Evolutionary conservation across 805 yeast genomes (phyloP).

Genomic region (Wickerhamomyces hampshirensis): DNA sequence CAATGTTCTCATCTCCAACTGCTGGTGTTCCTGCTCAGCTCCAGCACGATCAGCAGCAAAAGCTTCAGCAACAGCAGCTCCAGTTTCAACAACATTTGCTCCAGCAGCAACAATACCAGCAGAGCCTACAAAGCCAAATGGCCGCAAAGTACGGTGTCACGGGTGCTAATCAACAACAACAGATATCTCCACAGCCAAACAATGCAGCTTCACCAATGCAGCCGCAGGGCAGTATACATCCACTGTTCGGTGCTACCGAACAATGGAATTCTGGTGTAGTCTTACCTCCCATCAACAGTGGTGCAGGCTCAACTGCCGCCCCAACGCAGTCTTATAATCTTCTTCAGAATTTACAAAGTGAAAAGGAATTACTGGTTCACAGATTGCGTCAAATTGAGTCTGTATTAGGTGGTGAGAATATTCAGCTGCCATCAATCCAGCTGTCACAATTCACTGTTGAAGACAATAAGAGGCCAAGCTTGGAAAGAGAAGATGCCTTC

Average conservation of each 20-base stretch:
- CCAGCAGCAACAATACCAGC: slow-evolving; percentile 17
- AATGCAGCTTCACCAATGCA: background rate
- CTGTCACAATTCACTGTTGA: background rate
- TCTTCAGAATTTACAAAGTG: slow-evolving; percentile 11
- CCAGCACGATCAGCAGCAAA: slow-evolving; percentile 7
- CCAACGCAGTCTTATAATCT: slow-evolving; percentile 10
- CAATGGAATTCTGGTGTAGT: background rate
- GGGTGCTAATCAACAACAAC: slow-evolving; percentile 10
- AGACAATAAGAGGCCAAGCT: too few relatives aligned
- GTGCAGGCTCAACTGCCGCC: background rate
- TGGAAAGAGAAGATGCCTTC: too few relatives aligned
- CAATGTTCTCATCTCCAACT: background rate
- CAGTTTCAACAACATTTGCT: slow-evolving; percentile 18
- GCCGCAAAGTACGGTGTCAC: slow-evolving; percentile 21
- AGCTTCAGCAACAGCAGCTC: slow-evolving; percentile 14
- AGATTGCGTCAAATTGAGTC: slow-evolving; percentile 13
- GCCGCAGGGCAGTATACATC: background rate
- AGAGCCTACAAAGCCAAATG: slow-evolving; percentile 15
- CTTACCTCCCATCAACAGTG: background rate
- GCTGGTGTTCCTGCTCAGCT: background rate
- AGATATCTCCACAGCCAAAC: background rate
- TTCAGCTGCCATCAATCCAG: background rate
- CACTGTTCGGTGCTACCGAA: background rate
- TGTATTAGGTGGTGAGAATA: slow-evolving; percentile 3
- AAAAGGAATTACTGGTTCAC: slow-evolving; percentile 10